Percentiles rank a stretch among this genome's conserved stretches.
phyloP scores from a whole-genome alignment of 1,284 basidiomycete genomes.

The Boletellus sp. region DNA sequence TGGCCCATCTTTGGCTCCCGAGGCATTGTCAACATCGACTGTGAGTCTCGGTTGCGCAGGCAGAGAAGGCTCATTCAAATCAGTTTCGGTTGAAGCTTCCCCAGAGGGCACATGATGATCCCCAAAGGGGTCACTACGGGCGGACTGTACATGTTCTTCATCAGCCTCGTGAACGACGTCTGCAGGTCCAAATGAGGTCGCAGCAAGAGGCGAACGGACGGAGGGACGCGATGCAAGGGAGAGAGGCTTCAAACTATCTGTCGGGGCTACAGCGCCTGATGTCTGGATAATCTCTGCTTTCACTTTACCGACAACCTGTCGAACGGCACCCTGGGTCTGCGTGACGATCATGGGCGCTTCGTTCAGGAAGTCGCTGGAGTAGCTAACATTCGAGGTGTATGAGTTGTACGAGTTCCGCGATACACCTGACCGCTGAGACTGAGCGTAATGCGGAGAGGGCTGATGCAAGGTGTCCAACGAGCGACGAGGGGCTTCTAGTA shows the following conservation, averaged over 20 bases:
- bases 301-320: slow-evolving; percentile 69
- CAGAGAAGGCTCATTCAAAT: slow-evolving; percentile 37
- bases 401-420: slow-evolving; percentile 72
- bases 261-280: slow-evolving; percentile 37
- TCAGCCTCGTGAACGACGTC: slow-evolving; percentile 56
- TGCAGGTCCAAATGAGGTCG: slow-evolving; percentile 66
- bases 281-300: slow-evolving; percentile 76
- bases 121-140: slow-evolving; percentile 56
- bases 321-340: slow-evolving; percentile 56
- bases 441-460: slow-evolving; percentile 41
- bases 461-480: slow-evolving; percentile 49
- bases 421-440: slow-evolving; percentile 52
- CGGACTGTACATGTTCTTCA: slow-evolving; percentile 38
- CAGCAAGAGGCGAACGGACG: slow-evolving; percentile 62
- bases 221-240: slow-evolving; percentile 41
- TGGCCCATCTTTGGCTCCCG: slow-evolving; percentile 59
- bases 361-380: slow-evolving; percentile 70
- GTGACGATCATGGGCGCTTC: slow-evolving; percentile 81
- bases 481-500: slow-evolving; percentile 57
- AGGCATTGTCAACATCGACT: slow-evolving; percentile 60
- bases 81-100: slow-evolving; percentile 35
- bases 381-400: slow-evolving; percentile 69
- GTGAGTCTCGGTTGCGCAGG: slow-evolving; percentile 59
- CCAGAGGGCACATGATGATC: slow-evolving; percentile 51
- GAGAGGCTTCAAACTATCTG: slow-evolving; percentile 41